A percentile compares a stretch with the other conserved stretches of the same genome.
Conservation (phyloP, 2,329 filamentous ascomycete species). For the Aspergillus eucalypticola region DNA sequence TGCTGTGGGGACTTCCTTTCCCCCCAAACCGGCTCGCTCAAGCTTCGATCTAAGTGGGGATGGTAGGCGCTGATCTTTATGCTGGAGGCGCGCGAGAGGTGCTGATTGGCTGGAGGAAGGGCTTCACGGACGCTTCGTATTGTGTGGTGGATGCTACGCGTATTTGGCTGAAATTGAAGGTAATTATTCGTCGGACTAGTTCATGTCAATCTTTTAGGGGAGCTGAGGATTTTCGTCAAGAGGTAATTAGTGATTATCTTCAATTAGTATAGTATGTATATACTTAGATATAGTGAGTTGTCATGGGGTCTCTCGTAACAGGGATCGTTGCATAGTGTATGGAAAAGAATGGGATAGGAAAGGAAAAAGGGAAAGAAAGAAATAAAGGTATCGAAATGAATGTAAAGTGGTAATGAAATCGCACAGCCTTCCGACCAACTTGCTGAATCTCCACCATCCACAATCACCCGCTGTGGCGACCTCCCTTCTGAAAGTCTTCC, state of each 20-base stretch:
- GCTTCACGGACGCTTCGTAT: neutral
- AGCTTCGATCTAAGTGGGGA: neutral
- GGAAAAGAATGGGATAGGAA: neutral
- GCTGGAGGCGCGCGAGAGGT: neutral
- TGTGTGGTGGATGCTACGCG: neutral
- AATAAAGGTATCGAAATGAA: neutral
- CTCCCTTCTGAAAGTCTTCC: conserved; percentile 14
- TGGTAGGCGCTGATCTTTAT: neutral
- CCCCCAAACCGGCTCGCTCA: neutral
- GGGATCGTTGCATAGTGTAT: neutral
- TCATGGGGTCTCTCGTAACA: conserved; percentile 1
- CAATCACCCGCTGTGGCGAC: conserved; percentile 10
- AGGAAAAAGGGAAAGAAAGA: neutral
- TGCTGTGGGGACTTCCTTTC: neutral
- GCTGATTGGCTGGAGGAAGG: neutral
- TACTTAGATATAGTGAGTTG: neutral
- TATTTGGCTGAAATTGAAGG: neutral
- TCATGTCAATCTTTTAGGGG: neutral
- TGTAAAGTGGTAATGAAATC: neutral
- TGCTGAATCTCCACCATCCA: neutral
- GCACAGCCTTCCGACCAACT: neutral
- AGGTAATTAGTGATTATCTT: neutral
- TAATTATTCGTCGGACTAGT: neutral
- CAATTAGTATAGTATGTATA: neutral
- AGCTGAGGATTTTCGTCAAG: neutral